A percentile compares a stretch with the other conserved stretches of the same genome.
phyloP scores from a whole-genome alignment of 1,139 yeast species.

The Zygotorulaspora mrakii region DNA sequence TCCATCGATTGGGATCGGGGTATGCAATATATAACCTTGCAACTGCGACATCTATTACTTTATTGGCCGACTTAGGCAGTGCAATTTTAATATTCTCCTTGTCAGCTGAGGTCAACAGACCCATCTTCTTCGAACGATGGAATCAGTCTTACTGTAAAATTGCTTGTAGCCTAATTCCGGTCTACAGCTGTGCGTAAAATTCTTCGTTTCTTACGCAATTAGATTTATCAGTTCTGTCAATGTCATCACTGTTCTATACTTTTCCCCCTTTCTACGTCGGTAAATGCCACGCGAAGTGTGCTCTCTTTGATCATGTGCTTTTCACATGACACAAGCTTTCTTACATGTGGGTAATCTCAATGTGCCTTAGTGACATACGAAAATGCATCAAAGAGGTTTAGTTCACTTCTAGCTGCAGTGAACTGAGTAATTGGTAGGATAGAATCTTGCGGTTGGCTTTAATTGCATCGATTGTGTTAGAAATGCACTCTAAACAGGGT shows the following conservation, averaged over 20 bases:
- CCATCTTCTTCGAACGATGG: conserved; percentile 41
- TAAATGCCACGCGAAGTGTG: too few relatives aligned
- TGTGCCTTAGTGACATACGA: too few relatives aligned
- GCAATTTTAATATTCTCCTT: conserved; percentile 86
- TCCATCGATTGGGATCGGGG: conserved; percentile 81
- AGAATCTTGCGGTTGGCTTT: too few relatives aligned
- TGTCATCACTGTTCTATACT: too few relatives aligned
- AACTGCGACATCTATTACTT: conserved; percentile 84
- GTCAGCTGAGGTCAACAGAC: conserved; percentile 61
- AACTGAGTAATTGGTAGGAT: too few relatives aligned
- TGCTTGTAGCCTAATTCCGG: neutral
- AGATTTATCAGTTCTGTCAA: too few relatives aligned
- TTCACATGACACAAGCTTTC: neutral
- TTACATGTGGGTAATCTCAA: neutral
- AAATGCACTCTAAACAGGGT: neutral
- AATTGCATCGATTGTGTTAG: neutral
- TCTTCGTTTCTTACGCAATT: too few relatives aligned
- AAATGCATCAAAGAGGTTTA: too few relatives aligned
- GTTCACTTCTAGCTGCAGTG: too few relatives aligned
- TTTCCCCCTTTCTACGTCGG: conserved; percentile 1
- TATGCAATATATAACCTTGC: conserved; percentile 87
- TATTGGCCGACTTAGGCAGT: conserved; percentile 83
- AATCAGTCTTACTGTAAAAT: neutral
- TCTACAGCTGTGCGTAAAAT: neutral
- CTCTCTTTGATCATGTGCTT: conserved; percentile 1